Conservation (phyloP, 1,284 basidiomycete species). For the Megacollybia platyphylla region DNA sequence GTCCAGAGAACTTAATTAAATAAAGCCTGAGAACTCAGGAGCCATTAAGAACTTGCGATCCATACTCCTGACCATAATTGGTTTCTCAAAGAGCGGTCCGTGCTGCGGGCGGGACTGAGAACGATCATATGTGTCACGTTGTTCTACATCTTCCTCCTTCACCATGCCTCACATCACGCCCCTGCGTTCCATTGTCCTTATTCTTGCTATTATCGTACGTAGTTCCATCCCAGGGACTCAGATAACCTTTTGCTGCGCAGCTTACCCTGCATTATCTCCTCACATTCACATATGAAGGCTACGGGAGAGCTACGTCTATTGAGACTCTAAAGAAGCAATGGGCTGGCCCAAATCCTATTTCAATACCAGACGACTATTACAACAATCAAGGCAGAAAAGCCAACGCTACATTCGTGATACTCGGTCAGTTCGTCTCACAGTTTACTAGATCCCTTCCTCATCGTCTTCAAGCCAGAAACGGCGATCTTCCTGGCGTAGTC, state of each 20-base stretch:
- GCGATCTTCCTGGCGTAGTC: constrained; percentile 63
- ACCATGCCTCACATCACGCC: constrained; percentile 59
- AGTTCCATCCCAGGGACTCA: neutral
- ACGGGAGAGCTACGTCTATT: constrained; percentile 53
- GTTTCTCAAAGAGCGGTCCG: too few relatives aligned
- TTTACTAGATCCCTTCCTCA: neutral
- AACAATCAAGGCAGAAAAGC: constrained; percentile 43
- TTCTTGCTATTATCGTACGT: constrained; percentile 52
- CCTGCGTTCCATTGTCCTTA: constrained; percentile 61
- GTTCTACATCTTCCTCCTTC: constrained; percentile 1
- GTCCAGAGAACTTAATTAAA: too few relatives aligned
- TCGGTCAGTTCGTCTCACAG: constrained; percentile 24
- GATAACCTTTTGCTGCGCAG: constrained; percentile 18
- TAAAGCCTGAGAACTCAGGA: too few relatives aligned
- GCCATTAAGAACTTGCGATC: too few relatives aligned
- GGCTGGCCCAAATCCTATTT: constrained; percentile 24
- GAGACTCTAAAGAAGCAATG: constrained; percentile 37
- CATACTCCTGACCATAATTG: too few relatives aligned
- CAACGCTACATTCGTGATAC: constrained; percentile 78
- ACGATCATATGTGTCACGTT: too few relatives aligned
- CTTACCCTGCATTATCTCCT: constrained; percentile 63
- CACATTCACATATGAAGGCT: constrained; percentile 58
- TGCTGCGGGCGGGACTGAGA: too few relatives aligned
- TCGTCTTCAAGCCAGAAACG: constrained; percentile 48
- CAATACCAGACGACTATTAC: constrained; percentile 46